phyloP scores from a whole-genome alignment of 306 rosid genomes.

The Castanea crenata region DNA sequence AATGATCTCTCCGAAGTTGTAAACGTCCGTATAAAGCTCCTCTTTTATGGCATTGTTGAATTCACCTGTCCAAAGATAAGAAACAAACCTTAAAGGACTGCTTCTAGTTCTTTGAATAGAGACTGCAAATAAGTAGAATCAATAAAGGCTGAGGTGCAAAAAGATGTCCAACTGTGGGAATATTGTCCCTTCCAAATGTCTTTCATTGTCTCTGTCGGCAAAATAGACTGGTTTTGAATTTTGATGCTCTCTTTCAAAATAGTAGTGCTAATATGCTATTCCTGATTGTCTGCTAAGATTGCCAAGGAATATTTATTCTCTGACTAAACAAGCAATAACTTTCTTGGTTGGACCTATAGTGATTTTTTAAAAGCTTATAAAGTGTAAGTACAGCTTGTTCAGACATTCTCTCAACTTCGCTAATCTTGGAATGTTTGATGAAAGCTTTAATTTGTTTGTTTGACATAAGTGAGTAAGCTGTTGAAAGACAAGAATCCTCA shows the following conservation, averaged over 20 bases:
- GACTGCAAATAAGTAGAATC: not conserved
- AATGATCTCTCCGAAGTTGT: conserved; percentile 67
- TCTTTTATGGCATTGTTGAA: conserved; percentile 47
- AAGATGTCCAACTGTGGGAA: not conserved
- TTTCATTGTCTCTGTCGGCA: not conserved
- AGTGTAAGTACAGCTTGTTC: not conserved
- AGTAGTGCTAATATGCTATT: not conserved
- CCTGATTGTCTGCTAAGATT: conserved; percentile 1
- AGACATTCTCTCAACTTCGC: not conserved
- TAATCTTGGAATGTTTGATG: not conserved
- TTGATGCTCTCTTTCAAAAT: not conserved
- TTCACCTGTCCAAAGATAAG: conserved; percentile 40
- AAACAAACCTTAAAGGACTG: not conserved
- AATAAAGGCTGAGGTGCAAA: not conserved
- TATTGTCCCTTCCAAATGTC: not conserved
- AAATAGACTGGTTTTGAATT: not conserved
- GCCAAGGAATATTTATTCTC: not conserved
- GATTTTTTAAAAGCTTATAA: not conserved
- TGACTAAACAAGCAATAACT: not conserved
- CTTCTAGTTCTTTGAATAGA: conserved; percentile 4
- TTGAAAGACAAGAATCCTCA: not conserved
- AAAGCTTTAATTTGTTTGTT: conserved; percentile 4
- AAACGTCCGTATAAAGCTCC: conserved; percentile 67
- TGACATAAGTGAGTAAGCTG: not conserved
- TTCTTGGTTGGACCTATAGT: conserved; percentile 10